Percentiles rank a stretch among this genome's conserved stretches.
Evolutionary conservation across 805 yeast species (phyloP).

Genomic region (Wickerhamiella azymoides): DNA sequence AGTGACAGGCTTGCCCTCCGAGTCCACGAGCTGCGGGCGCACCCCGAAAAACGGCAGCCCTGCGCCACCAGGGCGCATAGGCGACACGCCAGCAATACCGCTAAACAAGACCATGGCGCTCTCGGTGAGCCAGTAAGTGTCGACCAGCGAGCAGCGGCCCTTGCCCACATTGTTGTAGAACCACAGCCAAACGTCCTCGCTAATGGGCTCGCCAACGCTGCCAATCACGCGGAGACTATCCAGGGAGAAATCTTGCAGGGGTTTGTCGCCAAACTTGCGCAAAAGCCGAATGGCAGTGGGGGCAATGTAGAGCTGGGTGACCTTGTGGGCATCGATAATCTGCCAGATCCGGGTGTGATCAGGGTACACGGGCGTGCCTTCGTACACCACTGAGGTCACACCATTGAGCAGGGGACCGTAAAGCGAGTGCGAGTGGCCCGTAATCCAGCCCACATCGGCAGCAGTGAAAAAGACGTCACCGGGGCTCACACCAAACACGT

Average conservation of each 20-base stretch:
- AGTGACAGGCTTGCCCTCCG: slow-evolving; percentile 50
- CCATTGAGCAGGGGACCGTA: slow-evolving; percentile 72
- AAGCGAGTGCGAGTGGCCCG: slow-evolving; percentile 73
- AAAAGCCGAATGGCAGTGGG: slow-evolving; percentile 88
- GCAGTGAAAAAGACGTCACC: slow-evolving; percentile 72
- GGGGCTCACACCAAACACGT: slow-evolving; percentile 61
- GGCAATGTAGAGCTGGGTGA: slow-evolving; percentile 87
- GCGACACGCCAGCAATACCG: slow-evolving; percentile 61
- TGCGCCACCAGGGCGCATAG: slow-evolving; percentile 77
- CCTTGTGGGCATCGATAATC: slow-evolving; percentile 71
- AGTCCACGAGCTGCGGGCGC: slow-evolving; percentile 57
- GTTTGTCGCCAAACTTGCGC: slow-evolving; percentile 68
- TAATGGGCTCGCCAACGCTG: slow-evolving; percentile 93
- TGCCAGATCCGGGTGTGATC: slow-evolving; percentile 72
- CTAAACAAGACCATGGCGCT: slow-evolving; percentile 70
- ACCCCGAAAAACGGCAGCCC: slow-evolving; percentile 77
- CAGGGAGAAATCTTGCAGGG: slow-evolving; percentile 47
- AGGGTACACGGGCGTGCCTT: slow-evolving; percentile 82
- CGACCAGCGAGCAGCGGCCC: slow-evolving; percentile 62
- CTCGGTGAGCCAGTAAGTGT: slow-evolving; percentile 86
- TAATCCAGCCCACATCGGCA: slow-evolving; percentile 86
- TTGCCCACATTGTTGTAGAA: slow-evolving; percentile 79
- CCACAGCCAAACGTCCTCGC: slow-evolving; percentile 95
- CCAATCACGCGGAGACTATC: slow-evolving; percentile 74
- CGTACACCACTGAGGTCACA: slow-evolving; percentile 66